A percentile compares a stretch with the other conserved stretches of the same genome.
phyloP scores from a whole-genome alignment of 169 alveolate species.

The Condylostoma magnum region DNA sequence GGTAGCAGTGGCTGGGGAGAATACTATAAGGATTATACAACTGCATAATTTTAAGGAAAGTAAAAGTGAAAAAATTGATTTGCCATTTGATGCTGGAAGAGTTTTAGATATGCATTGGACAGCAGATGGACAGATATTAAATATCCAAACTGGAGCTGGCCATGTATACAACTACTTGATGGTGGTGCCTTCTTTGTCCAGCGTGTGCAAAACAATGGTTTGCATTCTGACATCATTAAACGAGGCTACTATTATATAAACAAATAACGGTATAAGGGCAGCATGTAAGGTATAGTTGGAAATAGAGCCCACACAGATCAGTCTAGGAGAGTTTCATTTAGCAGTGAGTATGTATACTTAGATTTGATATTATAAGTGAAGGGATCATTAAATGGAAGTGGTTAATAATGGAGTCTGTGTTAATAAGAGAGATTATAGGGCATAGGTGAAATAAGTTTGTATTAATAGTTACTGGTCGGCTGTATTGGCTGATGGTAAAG shows the following conservation, averaged over 20 bases:
- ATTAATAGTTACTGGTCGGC: constrained; percentile 71
- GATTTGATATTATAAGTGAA: constrained; percentile 68
- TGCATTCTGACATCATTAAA: constrained; percentile 71
- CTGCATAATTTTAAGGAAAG: constrained; percentile 67
- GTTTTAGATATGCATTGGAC: constrained; percentile 76
- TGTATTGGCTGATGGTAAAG: constrained; percentile 64
- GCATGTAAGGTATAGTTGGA: constrained; percentile 51
- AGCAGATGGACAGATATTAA: constrained; percentile 76
- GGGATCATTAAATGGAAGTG: constrained; percentile 44
- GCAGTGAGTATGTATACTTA: constrained; percentile 71
- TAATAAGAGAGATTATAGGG: constrained; percentile 72
- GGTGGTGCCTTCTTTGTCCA: constrained; percentile 65
- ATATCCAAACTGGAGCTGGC: constrained; percentile 74
- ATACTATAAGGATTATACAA: constrained; percentile 56
- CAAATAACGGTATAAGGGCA: constrained; percentile 34
- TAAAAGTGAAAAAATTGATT: constrained; percentile 61
- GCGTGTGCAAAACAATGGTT: constrained; percentile 58
- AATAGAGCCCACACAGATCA: constrained; percentile 72
- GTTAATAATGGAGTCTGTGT: constrained; percentile 49
- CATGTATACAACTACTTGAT: constrained; percentile 68
- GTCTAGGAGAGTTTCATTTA: constrained; percentile 63
- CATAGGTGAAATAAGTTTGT: constrained; percentile 54
- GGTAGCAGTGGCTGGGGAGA: constrained; percentile 80
- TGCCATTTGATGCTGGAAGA: constrained; percentile 72
- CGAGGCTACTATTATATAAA: constrained; percentile 59